Percentiles rank a stretch among this genome's conserved stretches.
Evolutionary conservation across 495 filamentous ascomycete genomes (phyloP).

Genomic region (Neurospora intermedia): DNA sequence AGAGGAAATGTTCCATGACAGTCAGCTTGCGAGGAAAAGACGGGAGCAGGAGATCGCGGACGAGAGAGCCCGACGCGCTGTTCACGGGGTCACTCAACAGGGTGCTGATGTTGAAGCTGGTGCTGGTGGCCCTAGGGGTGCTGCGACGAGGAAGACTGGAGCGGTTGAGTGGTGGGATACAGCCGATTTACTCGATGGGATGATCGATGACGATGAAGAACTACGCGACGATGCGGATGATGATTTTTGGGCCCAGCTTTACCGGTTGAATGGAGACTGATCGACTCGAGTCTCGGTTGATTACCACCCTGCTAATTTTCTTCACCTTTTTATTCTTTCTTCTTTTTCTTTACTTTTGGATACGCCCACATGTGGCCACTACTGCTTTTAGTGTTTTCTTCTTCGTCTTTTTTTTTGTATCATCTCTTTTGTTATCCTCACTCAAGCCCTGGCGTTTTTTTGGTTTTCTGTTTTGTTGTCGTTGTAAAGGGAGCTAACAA

Average conservation of each 20-base stretch:
- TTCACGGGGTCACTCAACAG: neutral
- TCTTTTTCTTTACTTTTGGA: neutral
- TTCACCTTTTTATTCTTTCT: neutral
- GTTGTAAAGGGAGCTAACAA: neutral
- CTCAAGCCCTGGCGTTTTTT: neutral
- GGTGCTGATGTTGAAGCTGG: neutral
- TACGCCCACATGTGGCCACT: neutral
- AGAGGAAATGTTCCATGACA: conserved; percentile 38
- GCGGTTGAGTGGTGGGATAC: conserved; percentile 16
- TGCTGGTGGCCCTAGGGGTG: neutral
- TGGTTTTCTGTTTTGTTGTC: neutral
- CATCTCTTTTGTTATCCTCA: neutral
- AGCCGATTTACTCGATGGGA: conserved; percentile 2
- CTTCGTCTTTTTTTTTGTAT: neutral
- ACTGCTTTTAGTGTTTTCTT: neutral
- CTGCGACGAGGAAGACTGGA: neutral
- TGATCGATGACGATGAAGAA: neutral
- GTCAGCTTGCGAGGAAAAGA: conserved; percentile 29
- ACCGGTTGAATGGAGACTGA: neutral
- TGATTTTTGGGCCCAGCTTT: neutral
- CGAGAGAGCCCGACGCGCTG: conserved; percentile 3
- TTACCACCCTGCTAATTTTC: neutral
- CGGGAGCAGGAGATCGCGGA: conserved; percentile 30
- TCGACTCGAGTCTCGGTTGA: neutral
- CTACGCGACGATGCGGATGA: neutral